Evolutionary conservation across 495 filamentous ascomycete genomes (phyloP), one percentile per base, ranked within the genome.

Genomic region (Clavariopsis aquatica): DNA sequence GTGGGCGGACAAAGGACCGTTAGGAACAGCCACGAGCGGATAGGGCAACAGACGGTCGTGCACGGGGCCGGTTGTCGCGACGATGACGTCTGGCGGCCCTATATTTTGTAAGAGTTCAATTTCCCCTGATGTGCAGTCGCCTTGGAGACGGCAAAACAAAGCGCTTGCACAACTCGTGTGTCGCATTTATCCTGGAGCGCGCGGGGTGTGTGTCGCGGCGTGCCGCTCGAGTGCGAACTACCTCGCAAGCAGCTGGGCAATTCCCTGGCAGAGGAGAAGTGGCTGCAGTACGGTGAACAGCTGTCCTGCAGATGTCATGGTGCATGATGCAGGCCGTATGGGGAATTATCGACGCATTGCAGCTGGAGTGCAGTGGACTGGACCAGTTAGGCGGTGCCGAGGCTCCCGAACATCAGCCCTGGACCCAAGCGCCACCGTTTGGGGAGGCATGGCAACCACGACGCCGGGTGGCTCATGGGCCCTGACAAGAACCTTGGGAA

Each of bases 231-330:
- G 24, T 10, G 47, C 6, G 47, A 27, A 23, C 6, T 23, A 15
- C 7, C 4, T 1, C 24, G 34, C 36, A 12, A 24, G 47, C 20
- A 24, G 59, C 29, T 26, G 28, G n/a, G 22, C 15, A 52, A 20
- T 62, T 4, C 20, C 23, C 24, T 2, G 47, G 10, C 5, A 7
- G 15, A 28, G 31, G 19, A 45, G 26, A 9, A 26, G 29, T 62
- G 49, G 27, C 29, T 49, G 0, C 28, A 20, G 29, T 56, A 53
- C 61, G 61, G 61, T 64, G 61, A 64, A 64, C 61, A 64, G 52
- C 61, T 64, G 61, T 29, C 61, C n/a, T 56, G 52, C 31, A 41
- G 52, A 64, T 64, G 61, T 57, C 53, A 64, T 64, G 41, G 46
- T 64, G 61, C 61, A 57, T 43, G 29, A 54, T 54, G 49, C 29